These are phyloP conservation scores for Elaeis guineensis DNA, from an alignment of 176 grass and related monocot genomes.

Conservation along the genomic window DNA sequence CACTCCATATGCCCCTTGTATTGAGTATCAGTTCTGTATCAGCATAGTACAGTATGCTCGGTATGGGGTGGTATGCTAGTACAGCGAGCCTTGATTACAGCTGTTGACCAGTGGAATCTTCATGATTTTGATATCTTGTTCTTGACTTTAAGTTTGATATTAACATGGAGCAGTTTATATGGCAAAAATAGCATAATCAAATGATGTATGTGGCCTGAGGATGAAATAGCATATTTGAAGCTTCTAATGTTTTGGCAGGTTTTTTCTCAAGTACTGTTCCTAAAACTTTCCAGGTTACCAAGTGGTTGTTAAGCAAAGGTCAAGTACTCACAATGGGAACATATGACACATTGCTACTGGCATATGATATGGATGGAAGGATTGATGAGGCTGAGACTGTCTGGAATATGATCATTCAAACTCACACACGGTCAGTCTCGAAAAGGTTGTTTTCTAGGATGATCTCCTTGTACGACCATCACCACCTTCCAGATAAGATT, in stretches of 20 bases:
- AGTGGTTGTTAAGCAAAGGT: slow-evolving; percentile 93
- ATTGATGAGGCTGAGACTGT: slow-evolving; percentile 57
- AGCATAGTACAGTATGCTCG: too few relatives aligned
- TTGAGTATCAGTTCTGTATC: too few relatives aligned
- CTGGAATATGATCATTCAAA: slow-evolving; percentile 52
- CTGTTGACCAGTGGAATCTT: too few relatives aligned
- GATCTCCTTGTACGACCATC: slow-evolving; percentile 57
- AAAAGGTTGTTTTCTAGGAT: slow-evolving; percentile 80
- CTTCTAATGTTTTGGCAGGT: neutral
- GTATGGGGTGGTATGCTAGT: too few relatives aligned
- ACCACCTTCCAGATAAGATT: slow-evolving; percentile 49
- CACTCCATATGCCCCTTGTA: too few relatives aligned
- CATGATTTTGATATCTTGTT: too few relatives aligned
- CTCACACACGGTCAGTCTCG: slow-evolving; percentile 60
- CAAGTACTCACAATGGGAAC: slow-evolving; percentile 75
- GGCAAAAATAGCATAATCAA: too few relatives aligned
- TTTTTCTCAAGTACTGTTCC: neutral
- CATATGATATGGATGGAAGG: slow-evolving; percentile 77
- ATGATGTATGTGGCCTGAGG: neutral
- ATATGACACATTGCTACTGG: slow-evolving; percentile 59
- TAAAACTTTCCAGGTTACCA: slow-evolving; percentile 47
- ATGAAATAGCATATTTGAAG: neutral
- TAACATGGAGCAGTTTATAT: too few relatives aligned
- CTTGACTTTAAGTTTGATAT: too few relatives aligned
- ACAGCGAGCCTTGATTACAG: too few relatives aligned